A percentile compares a stretch with the other conserved stretches of the same genome.
phyloP scores from a whole-genome alignment of 2,329 filamentous ascomycete genomes.

The Rutstroemia sp. region DNA sequence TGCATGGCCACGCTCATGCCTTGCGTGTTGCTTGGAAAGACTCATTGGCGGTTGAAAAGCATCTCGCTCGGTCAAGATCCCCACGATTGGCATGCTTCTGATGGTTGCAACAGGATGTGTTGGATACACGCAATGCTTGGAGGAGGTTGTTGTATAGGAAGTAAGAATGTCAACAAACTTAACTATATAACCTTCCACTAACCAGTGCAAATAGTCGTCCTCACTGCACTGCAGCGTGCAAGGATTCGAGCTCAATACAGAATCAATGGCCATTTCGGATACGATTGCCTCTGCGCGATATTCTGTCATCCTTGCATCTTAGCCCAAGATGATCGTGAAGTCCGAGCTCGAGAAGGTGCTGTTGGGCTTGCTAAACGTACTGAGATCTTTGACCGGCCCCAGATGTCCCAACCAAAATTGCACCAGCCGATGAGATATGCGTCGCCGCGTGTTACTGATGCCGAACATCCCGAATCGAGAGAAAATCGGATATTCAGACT shows the following conservation, averaged over 20 bases:
- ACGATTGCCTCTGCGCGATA: conserved; percentile 31
- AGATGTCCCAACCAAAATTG: conserved; percentile 7
- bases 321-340: conserved; percentile 39
- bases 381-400: not conserved
- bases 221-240: conserved; percentile 15
- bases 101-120: conserved; percentile 33
- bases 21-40: conserved; percentile 37
- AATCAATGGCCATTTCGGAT: conserved; percentile 31
- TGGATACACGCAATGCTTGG: conserved; percentile 25
- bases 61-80: conserved; percentile 33
- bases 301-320: conserved; percentile 36
- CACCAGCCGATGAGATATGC: conserved; percentile 19
- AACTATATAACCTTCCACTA: not conserved
- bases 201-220: not conserved
- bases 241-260: conserved; percentile 37
- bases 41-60: conserved; percentile 34
- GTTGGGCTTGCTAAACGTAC: conserved; percentile 7
- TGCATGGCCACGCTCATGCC: conserved; percentile 24
- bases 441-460: conserved; percentile 2
- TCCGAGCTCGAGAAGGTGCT: conserved; percentile 34
- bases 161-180: not conserved
- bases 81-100: conserved; percentile 30
- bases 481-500: not conserved
- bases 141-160: conserved; percentile 1
- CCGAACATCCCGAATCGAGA: not conserved